These are phyloP conservation scores for Aspergillus flavus DNA, from an alignment of 2,329 filamentous ascomycete genomes.

Conservation along the genomic window DNA sequence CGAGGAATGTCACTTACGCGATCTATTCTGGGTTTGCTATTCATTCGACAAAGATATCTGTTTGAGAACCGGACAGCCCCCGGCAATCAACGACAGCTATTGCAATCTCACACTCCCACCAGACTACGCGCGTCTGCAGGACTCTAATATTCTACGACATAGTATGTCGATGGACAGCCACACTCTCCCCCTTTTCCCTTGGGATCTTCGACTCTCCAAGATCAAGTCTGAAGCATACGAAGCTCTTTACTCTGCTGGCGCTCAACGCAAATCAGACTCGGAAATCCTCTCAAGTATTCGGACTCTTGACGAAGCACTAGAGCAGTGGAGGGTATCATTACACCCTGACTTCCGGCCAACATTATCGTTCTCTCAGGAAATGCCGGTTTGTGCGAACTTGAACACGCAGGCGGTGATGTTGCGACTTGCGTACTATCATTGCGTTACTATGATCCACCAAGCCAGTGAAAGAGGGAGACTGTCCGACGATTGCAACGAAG, in stretches of 20 bases:
- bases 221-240: slow-evolving; percentile 52
- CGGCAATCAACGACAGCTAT: slow-evolving; percentile 38
- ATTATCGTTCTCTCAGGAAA: slow-evolving; percentile 37
- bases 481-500: no score
- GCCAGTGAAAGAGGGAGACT: slow-evolving; percentile 16
- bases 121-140: slow-evolving; percentile 30
- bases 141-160: background rate
- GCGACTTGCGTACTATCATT: slow-evolving; percentile 55
- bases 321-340: slow-evolving; percentile 52
- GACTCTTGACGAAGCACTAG: slow-evolving; percentile 55
- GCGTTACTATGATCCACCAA: slow-evolving; percentile 54
- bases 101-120: slow-evolving; percentile 51
- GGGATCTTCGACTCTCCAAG: slow-evolving; percentile 48
- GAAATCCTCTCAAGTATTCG: slow-evolving; percentile 54
- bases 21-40: slow-evolving; percentile 24
- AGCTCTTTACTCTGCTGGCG: slow-evolving; percentile 49
- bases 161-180: slow-evolving; percentile 1
- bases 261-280: slow-evolving; percentile 49
- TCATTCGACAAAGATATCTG: slow-evolving; percentile 24
- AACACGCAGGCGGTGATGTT: slow-evolving; percentile 48
- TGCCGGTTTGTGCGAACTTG: slow-evolving; percentile 18
- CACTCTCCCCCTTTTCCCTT: slow-evolving; percentile 37
- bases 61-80: slow-evolving; percentile 14
- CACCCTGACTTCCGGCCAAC: slow-evolving; percentile 44
- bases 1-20: slow-evolving; percentile 12